Percentiles rank a stretch among this genome's conserved stretches.
Conservation (phyloP, 495 filamentous ascomycete species). For the Neurospora cerealis region DNA sequence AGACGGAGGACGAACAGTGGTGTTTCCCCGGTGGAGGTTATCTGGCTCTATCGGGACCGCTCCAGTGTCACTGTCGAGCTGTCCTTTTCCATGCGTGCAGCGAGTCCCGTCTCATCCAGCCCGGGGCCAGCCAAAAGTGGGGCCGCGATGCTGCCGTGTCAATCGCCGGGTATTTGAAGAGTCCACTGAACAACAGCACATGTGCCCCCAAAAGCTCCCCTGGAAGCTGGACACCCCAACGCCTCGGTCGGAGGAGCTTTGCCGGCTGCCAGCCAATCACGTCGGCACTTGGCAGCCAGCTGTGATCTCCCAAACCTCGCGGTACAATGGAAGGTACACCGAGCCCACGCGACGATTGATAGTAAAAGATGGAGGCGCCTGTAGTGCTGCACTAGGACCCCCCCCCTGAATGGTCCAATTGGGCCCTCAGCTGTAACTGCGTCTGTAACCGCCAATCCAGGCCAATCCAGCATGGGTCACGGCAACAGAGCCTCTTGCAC, state of each 20-base stretch:
- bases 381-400: background rate
- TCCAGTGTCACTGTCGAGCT: background rate
- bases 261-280: background rate
- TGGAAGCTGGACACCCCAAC: background rate
- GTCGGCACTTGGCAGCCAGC: background rate
- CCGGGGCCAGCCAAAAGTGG: background rate
- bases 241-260: background rate
- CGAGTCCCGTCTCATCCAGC: background rate
- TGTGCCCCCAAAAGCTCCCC: background rate
- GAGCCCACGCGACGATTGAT: background rate
- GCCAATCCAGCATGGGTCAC: background rate
- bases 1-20: background rate
- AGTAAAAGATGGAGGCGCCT: background rate
- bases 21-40: background rate
- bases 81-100: background rate
- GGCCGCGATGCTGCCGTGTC: background rate
- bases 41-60: background rate
- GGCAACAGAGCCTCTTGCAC: background rate
- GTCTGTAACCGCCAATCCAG: background rate
- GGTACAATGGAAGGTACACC: background rate
- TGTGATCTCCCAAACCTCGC: background rate
- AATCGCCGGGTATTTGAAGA: background rate
- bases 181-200: background rate
- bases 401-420: background rate
- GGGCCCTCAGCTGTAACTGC: background rate